Percentiles rank a stretch among this genome's conserved stretches.
Conservation (phyloP, 108 stramenopile genomes). For the Seminavis robusta region DNA sequence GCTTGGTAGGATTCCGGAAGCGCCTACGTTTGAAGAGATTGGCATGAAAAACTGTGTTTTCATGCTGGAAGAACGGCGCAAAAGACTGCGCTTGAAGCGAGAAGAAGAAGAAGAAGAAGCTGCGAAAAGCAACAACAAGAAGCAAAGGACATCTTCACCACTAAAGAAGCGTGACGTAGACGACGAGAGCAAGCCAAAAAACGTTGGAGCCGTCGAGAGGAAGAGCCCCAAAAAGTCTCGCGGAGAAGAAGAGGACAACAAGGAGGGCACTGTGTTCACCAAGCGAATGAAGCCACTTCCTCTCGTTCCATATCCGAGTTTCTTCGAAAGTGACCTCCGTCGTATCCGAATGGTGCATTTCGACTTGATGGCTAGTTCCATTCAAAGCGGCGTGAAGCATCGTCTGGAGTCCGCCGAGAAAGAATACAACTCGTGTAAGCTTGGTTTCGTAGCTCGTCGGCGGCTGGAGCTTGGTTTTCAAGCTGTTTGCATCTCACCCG, state of each 20-base stretch:
- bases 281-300: slow-evolving; percentile 52
- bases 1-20: slow-evolving; percentile 53
- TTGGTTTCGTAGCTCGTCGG: background rate
- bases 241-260: slow-evolving; percentile 4
- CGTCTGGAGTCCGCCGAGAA: slow-evolving; percentile 22
- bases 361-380: slow-evolving; percentile 32
- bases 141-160: background rate
- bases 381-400: slow-evolving; percentile 20
- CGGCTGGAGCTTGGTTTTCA: background rate
- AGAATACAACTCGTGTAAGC: slow-evolving; percentile 54
- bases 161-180: slow-evolving; percentile 15
- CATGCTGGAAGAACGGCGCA: slow-evolving; percentile 52
- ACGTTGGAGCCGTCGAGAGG: slow-evolving; percentile 10
- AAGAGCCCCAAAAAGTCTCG: background rate
- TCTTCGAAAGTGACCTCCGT: slow-evolving; percentile 60
- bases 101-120: background rate
- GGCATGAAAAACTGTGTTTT: slow-evolving; percentile 47
- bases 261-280: slow-evolving; percentile 2
- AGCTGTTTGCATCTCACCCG: background rate
- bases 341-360: slow-evolving; percentile 52
- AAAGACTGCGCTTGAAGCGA: slow-evolving; percentile 11
- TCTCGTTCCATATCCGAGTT: slow-evolving; percentile 62
- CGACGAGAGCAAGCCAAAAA: slow-evolving; percentile 4
- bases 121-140: slow-evolving; percentile 1
- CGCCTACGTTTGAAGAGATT: slow-evolving; percentile 70